Conservation (phyloP, 225 moss, liverwort and hornwort genomes). For the Marchantia paleacea region DNA sequence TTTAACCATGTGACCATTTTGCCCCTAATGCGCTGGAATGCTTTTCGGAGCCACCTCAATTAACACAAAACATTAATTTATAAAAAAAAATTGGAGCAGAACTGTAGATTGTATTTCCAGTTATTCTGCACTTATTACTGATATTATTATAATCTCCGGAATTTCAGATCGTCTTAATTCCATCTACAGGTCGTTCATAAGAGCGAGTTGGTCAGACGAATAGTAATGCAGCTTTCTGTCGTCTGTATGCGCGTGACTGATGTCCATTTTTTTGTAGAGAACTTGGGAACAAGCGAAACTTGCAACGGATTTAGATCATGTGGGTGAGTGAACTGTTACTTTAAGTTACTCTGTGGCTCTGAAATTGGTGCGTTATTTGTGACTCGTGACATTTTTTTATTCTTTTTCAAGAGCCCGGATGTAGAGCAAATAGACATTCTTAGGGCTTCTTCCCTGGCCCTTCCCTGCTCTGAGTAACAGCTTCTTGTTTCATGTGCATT, state of each 20-base stretch:
- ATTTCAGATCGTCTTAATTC: not conserved
- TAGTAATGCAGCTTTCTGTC: not conserved
- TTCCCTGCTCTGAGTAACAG: no score
- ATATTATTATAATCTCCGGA: not conserved
- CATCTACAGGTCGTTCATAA: not conserved
- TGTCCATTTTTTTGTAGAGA: constrained; percentile 48
- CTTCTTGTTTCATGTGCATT: no score
- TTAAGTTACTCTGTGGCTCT: not conserved
- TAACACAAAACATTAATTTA: no score
- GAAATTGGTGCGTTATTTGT: not conserved
- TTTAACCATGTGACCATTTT: not conserved
- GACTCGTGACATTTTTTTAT: no score
- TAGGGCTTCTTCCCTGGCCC: no score
- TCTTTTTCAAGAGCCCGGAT: no score
- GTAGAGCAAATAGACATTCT: no score
- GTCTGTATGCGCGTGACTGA: not conserved
- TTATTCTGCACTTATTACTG: not conserved
- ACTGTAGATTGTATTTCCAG: not conserved
- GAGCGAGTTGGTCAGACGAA: not conserved
- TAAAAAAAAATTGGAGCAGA: not conserved
- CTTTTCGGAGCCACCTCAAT: no score
- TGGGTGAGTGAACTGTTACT: constrained; percentile 55
- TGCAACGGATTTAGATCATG: constrained; percentile 63
- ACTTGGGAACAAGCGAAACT: constrained; percentile 98
- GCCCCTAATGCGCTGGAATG: no score